A percentile compares a stretch with the other conserved stretches of the same genome.
Evolutionary conservation across 495 filamentous ascomycete genomes (phyloP).

Genomic region (Saxophila tyrrhenica): DNA sequence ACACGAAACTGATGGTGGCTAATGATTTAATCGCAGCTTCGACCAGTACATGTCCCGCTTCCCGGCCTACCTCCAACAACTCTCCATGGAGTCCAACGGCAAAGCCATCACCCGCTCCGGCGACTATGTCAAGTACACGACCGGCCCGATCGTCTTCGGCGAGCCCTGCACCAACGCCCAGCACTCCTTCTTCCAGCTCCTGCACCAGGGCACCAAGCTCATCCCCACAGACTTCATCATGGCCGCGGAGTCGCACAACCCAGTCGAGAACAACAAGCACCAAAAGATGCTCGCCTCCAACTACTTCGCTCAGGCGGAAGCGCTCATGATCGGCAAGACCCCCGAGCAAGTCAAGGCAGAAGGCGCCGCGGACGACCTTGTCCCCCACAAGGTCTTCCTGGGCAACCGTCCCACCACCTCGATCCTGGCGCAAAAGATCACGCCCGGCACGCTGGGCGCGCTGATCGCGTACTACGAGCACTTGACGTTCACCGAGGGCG

Average conservation of each 20-base stretch:
- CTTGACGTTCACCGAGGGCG: slow-evolving; percentile 93
- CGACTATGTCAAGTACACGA: slow-evolving; percentile 91
- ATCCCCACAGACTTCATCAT: slow-evolving; percentile 97
- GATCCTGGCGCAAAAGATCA: slow-evolving; percentile 89
- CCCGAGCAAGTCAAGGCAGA: slow-evolving; percentile 81
- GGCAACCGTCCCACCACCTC: slow-evolving; percentile 94
- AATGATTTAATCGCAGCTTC: slow-evolving; percentile 42
- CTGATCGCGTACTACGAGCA: slow-evolving; percentile 99
- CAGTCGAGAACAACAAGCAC: slow-evolving; percentile 79
- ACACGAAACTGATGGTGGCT: neutral
- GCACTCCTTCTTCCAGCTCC: slow-evolving; percentile 98
- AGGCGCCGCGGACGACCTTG: slow-evolving; percentile 68
- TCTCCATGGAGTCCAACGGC: slow-evolving; percentile 99
- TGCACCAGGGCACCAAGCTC: slow-evolving; percentile 97
- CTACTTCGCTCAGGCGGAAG: slow-evolving; percentile 95
- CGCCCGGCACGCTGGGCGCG: slow-evolving; percentile 83
- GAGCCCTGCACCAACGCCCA: slow-evolving; percentile 98
- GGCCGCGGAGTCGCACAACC: slow-evolving; percentile 92
- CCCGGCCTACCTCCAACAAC: slow-evolving; percentile 96
- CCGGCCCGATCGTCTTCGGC: slow-evolving; percentile 87
- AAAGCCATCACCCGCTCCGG: slow-evolving; percentile 90
- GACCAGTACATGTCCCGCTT: slow-evolving; percentile 99
- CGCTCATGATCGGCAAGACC: slow-evolving; percentile 96
- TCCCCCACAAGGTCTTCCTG: slow-evolving; percentile 98
- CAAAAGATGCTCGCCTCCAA: slow-evolving; percentile 99